phyloP scores from a whole-genome alignment of 2,329 filamentous ascomycete genomes.

The Pseudocercospora ulei region DNA sequence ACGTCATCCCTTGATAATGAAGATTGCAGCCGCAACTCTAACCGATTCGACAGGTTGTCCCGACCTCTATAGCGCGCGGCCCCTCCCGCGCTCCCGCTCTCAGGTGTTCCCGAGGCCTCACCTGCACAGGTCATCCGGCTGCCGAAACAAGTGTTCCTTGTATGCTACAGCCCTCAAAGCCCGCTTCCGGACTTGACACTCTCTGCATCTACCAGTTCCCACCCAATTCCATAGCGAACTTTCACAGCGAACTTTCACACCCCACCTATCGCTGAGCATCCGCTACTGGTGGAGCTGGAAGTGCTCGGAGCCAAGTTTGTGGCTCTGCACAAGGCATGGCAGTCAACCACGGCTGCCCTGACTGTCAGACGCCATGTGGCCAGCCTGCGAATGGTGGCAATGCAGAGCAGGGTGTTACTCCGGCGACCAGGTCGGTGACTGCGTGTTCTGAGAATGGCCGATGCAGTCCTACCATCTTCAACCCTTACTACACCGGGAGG shows the following conservation, averaged over 20 bases:
- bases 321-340: conserved; percentile 26
- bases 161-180: no score
- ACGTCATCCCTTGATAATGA: no score
- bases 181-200: no score
- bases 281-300: conserved; percentile 1
- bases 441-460: conserved; percentile 20
- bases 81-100: no score
- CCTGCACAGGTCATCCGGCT: no score
- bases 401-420: conserved; percentile 13
- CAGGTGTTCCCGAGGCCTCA: no score
- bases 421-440: conserved; percentile 12
- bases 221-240: no score
- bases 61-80: no score
- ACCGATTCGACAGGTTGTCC: no score
- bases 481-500: conserved; percentile 34
- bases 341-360: conserved; percentile 22
- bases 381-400: conserved; percentile 11
- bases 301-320: conserved; percentile 22
- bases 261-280: neutral
- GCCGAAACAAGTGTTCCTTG: no score
- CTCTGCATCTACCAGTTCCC: no score
- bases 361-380: conserved; percentile 17
- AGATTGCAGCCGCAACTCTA: no score
- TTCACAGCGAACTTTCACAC: neutral
- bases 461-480: conserved; percentile 28